phyloP scores from a whole-genome alignment of 441 rosid genomes.

The Populus trichocarpa region DNA sequence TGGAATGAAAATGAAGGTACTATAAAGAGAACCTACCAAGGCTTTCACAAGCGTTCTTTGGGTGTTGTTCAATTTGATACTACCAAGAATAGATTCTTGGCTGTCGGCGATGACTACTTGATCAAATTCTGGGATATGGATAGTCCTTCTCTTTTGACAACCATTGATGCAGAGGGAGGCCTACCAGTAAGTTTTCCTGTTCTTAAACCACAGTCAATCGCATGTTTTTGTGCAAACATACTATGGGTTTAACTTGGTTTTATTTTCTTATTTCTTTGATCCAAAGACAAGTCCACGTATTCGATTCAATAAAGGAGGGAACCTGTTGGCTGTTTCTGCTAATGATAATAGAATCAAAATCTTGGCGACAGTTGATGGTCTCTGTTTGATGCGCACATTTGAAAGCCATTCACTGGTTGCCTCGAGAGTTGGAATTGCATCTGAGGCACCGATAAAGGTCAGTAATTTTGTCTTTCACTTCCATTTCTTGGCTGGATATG shows the following conservation, averaged over 20 bases:
- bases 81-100: slow-evolving; percentile 52
- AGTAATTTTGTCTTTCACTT: neutral
- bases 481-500: neutral
- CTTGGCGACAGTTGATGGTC: slow-evolving; percentile 56
- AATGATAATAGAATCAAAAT: slow-evolving; percentile 63
- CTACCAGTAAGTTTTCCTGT: slow-evolving; percentile 41
- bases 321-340: slow-evolving; percentile 59
- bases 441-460: slow-evolving; percentile 35
- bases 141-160: slow-evolving; percentile 35
- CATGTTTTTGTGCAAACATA: neutral
- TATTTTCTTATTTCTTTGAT: slow-evolving; percentile 10
- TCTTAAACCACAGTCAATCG: slow-evolving; percentile 2
- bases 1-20: slow-evolving; percentile 79
- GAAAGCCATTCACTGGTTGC: slow-evolving; percentile 37
- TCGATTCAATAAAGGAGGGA: slow-evolving; percentile 72
- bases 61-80: slow-evolving; percentile 77
- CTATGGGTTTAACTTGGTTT: neutral
- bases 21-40: slow-evolving; percentile 54
- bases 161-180: slow-evolving; percentile 57
- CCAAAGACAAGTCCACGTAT: slow-evolving; percentile 58
- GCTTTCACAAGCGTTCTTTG: slow-evolving; percentile 51
- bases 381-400: slow-evolving; percentile 41
- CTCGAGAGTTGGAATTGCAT: slow-evolving; percentile 29
- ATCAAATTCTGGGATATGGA: slow-evolving; percentile 85
- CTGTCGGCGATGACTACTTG: slow-evolving; percentile 62